Evolutionary conservation across 2,329 filamentous ascomycete species (phyloP), one percentile per base, ranked within the genome.

Genomic region (Mycocentrospora acerina): DNA sequence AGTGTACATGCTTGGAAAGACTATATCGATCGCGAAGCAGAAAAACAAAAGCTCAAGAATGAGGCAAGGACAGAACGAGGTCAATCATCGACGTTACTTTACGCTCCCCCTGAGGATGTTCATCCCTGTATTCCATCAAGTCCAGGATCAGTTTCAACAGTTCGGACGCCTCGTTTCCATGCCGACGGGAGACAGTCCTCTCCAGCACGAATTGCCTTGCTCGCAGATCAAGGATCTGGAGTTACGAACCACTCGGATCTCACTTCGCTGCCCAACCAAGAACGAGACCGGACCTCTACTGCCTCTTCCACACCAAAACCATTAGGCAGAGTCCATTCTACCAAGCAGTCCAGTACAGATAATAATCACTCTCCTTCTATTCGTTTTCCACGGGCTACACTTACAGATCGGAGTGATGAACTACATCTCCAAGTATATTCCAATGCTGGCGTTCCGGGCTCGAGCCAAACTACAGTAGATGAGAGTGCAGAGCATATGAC

Each of bases 401-500:
- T 22, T 0, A 4, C 30, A 2, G 29, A 18, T 4, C 15, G 31
- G 14, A 15, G 30, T 10, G 22, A 27, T 7, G 28, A 29, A 17
- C 19, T 17, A 15, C 32, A 24, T n/a, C 10, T 32, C 6, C 29
- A 40, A 30, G 24, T 28, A 14, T 31, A 42, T 24, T 29, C 27
- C 12, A 35, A 27, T 14, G 32, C 44, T n/a, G 42, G 47, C 6
- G 52, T 44, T n/a, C 31, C 62, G 18, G 43, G 55, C 11, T 75
- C 71, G 1, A 74, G 71, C 38, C 71, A 74, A 46, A 73, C 68
- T 3, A 75, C 71, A 4, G 65, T 67, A 32, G 62, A 64, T 28
- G 66, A 70, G 34, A 44, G 32, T 10, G 32, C 46, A 9, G 51
- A 60, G 9, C 51, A 58, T 24, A 35, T 22, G 18, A 31, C 36